Evolutionary conservation across 129 eudicot species (phyloP), one percentile per base, ranked within the genome.

Genomic region (Saussurea involucrata): DNA sequence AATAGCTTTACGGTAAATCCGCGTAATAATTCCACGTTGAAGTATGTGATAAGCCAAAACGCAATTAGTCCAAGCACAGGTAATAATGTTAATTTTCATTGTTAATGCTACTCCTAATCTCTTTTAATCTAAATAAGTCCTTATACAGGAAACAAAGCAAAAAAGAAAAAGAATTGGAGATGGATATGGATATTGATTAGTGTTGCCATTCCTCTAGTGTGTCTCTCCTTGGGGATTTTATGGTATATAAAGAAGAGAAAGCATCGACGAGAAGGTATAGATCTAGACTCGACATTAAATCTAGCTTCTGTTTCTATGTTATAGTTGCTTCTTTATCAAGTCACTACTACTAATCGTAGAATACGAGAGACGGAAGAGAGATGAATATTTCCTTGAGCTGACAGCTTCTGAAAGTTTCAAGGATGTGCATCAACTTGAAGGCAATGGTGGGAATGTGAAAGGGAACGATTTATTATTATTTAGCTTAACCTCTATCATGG

Each of bases 371-470:
- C 65, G 65, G 3, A 66, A 18, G 10, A 29, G 69, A 24, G 70
- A 81, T 20, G 31, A 77, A 63, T 78, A 76, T 60, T 69, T 85
- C 15, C 75, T 63, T 25, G 83, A 68, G 40, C 68, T 85, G 25
- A 66, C 72, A 33, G 76, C 78, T 32, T 74, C 81, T 0, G 80
- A 80, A 32, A 81, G 79, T 74, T 80, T 76, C 40, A 81, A 82
- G 7, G 73, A 83, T 20, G 27, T 60, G 5, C 36, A 73, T 68
- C 72, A 61, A 20, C 27, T 42, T 49, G 85, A 74, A 73, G 57
- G 72, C 36, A 60, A 74, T 25, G 74, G 71, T 22, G 64, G 82
- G 10, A 73, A 71, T 12, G n/a, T n/a, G n/a, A n/a, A n/a, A n/a
- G 86, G 79, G n/a, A 77, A 73, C 18, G 80, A 83, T 71, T 4